Percentiles rank a stretch among this genome's conserved stretches.
Conservation (phyloP, 2,329 filamentous ascomycete genomes). For the Furcasterigmium furcatum region DNA sequence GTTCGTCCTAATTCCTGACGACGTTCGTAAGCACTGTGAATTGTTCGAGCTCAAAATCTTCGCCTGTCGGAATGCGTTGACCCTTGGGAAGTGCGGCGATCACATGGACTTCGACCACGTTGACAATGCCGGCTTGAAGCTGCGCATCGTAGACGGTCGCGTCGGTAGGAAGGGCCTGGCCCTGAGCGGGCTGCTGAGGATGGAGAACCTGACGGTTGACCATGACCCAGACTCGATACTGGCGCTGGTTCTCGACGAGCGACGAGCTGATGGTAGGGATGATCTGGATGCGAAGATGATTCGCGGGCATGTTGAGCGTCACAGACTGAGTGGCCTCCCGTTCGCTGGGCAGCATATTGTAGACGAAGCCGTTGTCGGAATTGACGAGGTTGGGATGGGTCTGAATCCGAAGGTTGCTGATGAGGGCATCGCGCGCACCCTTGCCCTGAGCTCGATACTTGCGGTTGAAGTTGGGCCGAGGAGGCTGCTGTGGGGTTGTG, state of each 20-base stretch:
- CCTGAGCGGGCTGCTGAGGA: slow-evolving; percentile 44
- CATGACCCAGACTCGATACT: slow-evolving; percentile 74
- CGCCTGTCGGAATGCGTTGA: slow-evolving; percentile 52
- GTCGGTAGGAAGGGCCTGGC: slow-evolving; percentile 49
- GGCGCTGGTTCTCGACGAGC: slow-evolving; percentile 57
- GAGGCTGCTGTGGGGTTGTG: slow-evolving; percentile 28
- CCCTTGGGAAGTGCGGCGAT: slow-evolving; percentile 66
- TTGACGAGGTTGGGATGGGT: slow-evolving; percentile 63
- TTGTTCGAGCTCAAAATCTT: slow-evolving; percentile 74
- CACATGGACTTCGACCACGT: slow-evolving; percentile 75
- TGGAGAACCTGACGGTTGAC: slow-evolving; percentile 64
- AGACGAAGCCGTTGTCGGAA: slow-evolving; percentile 56
- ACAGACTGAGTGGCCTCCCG: slow-evolving; percentile 68
- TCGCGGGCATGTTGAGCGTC: slow-evolving; percentile 65
- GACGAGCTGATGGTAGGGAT: slow-evolving; percentile 61
- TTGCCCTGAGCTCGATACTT: slow-evolving; percentile 35
- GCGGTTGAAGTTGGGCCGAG: slow-evolving; percentile 23
- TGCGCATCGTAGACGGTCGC: slow-evolving; percentile 74
- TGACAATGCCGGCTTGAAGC: slow-evolving; percentile 64
- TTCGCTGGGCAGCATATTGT: slow-evolving; percentile 63
- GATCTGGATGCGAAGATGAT: slow-evolving; percentile 70
- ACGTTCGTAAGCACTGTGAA: slow-evolving; percentile 74
- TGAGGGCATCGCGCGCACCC: slow-evolving; percentile 59
- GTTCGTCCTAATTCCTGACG: slow-evolving; percentile 37
- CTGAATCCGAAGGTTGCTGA: slow-evolving; percentile 62